Evolutionary conservation across 2,329 filamentous ascomycete genomes (phyloP), one percentile per base, ranked within the genome.

Genomic region (Fragosphaeria purpurea): DNA sequence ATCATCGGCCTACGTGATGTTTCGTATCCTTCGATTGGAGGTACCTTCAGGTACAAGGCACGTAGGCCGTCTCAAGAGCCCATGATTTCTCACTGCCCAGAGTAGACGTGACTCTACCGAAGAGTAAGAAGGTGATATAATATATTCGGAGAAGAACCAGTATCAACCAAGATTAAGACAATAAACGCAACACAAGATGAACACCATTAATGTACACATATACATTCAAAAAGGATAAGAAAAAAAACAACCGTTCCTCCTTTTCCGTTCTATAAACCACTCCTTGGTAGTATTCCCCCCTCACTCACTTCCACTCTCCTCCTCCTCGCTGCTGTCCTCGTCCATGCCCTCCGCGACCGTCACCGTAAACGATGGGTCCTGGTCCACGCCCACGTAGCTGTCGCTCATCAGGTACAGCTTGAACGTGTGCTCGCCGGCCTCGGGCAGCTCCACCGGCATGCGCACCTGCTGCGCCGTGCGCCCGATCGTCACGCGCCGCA

Each of bases 391-490:
- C 38, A 96, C 79, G 66, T 98, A 98, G 66, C 87, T 91, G 70
- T 98, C 93, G 65, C 90, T 93, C 85, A 98, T 96, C 64, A 98
- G 73, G 70, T 88, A 95, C 56, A 97, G 73, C 66, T 91, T 96
- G 62, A 98, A 69, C 53, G 90, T 82, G 66, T 96, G 88, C 63
- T 88, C 79, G 47, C 93, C 93, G 32, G 88, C 50, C 55, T 80
- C 82, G 31, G 88, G 88, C 48, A 97, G 85, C 32, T 88, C 88
- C 65, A 90, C 95, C 69, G 97, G 90, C 56, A 98, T 72, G 62
- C 81, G 82, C 51, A 89, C 78, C 61, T 87, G 85, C 60, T 95
- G 70, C 63, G 85, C 53, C 37, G 50, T 83, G 59, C 79, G 79
- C 41, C 83, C 85, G 56, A 98, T 85, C 1, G 90, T 95, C 53